phyloP scores from a whole-genome alignment of 768 basidiomycete species.

The Leccinum rimulosum region DNA sequence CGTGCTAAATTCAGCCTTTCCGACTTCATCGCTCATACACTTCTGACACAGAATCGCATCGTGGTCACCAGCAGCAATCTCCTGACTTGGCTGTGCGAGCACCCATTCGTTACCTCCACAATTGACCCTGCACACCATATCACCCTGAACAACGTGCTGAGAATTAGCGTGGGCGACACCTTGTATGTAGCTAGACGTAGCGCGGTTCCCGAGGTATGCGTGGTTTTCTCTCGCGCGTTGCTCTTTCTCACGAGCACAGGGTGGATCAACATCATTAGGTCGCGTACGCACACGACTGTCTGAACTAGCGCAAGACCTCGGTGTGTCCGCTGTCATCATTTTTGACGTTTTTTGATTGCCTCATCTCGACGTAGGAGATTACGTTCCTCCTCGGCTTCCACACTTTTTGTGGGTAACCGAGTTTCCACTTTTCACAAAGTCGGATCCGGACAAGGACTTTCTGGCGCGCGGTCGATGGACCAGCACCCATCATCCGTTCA shows the following conservation, averaged over 20 bases:
- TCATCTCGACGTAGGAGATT: constrained; percentile 46
- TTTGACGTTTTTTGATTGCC: not conserved
- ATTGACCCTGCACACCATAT: constrained; percentile 26
- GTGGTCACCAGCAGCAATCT: constrained; percentile 45
- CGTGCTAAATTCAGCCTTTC: constrained; percentile 6
- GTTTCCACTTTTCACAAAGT: constrained; percentile 87
- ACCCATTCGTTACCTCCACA: constrained; percentile 28
- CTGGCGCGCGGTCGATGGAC: constrained; percentile 87
- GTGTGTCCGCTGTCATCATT: constrained; percentile 37
- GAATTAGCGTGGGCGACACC: constrained; percentile 49
- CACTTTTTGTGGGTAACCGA: constrained; percentile 96
- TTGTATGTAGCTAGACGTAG: constrained; percentile 57
- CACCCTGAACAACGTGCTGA: constrained; percentile 40
- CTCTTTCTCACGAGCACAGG: constrained; percentile 46
- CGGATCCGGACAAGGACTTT: constrained; percentile 85
- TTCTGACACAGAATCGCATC: constrained; percentile 44
- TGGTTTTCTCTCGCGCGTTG: constrained; percentile 6
- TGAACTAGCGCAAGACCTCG: constrained; percentile 61
- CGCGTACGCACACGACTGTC: constrained; percentile 63
- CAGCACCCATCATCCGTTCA: constrained; percentile 94
- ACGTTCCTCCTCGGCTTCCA: constrained; percentile 53
- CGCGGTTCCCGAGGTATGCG: constrained; percentile 49
- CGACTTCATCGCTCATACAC: constrained; percentile 8
- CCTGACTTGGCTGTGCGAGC: constrained; percentile 46
- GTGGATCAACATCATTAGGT: constrained; percentile 83